These are phyloP conservation scores for Antrodiella citrinella DNA, from an alignment of 768 basidiomycete species.

Conservation along the genomic window DNA sequence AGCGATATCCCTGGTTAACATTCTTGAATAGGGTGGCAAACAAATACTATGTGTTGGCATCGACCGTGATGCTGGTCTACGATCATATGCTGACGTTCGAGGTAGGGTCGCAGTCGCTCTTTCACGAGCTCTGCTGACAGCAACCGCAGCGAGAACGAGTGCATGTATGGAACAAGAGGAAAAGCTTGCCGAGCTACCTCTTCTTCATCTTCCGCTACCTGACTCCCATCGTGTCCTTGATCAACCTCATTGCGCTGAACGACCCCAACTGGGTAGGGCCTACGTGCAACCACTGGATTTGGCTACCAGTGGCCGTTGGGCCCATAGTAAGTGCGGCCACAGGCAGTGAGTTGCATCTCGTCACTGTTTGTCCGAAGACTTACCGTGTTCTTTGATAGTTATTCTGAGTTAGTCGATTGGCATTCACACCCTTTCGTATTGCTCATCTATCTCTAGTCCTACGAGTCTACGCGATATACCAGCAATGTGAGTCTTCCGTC, in stretches of 20 bases:
- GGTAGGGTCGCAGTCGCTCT: neutral
- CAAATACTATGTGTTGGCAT: neutral
- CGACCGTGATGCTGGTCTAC: neutral
- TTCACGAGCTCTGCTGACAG: no score
- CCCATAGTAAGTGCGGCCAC: neutral
- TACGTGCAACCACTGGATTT: neutral
- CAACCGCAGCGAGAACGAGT: neutral
- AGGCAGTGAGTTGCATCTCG: neutral
- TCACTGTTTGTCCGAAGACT: neutral
- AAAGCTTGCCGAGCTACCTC: neutral
- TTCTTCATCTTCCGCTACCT: neutral
- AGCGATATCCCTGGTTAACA: neutral
- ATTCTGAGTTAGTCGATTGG: neutral
- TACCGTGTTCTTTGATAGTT: neutral
- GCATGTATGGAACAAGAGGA: neutral
- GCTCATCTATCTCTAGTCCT: neutral
- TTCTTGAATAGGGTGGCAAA: neutral
- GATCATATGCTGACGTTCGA: neutral
- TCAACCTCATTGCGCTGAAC: neutral
- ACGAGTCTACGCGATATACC: neutral
- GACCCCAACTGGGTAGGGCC: neutral
- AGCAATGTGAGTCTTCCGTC: neutral
- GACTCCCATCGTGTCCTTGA: neutral
- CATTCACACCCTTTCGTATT: neutral
- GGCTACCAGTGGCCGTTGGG: neutral